A percentile compares a stretch with the other conserved stretches of the same genome.
phyloP scores from a whole-genome alignment of 768 basidiomycete genomes.

The Leccinum longicurvipes region DNA sequence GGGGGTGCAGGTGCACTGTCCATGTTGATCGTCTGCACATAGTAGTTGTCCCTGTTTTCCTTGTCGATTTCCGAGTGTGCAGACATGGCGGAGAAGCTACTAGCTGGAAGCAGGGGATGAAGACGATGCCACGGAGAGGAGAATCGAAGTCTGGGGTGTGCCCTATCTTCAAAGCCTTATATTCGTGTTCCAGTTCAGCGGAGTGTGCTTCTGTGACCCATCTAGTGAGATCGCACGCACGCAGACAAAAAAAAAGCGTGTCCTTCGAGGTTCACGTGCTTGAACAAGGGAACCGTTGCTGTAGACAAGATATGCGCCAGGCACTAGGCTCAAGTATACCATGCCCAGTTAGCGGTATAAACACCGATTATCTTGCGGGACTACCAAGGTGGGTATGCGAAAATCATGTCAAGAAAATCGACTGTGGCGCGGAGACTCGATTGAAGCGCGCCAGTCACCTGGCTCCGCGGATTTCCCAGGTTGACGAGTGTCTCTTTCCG shows the following conservation, averaged over 20 bases:
- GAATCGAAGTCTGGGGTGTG: background rate
- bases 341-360: conserved; percentile 13
- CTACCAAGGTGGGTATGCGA: background rate
- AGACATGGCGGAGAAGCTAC: conserved; percentile 16
- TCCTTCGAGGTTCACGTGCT: conserved; percentile 9
- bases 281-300: conserved; percentile 1
- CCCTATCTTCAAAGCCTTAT: conserved; percentile 14
- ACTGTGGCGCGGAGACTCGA: background rate
- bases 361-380: conserved; percentile 11
- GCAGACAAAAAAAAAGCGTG: background rate
- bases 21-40: conserved; percentile 26
- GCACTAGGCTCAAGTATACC: conserved; percentile 4
- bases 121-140: conserved; percentile 1
- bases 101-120: background rate
- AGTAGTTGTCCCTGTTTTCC: conserved; percentile 24
- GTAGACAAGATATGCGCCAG: conserved; percentile 2
- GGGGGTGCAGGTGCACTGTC: conserved; percentile 10
- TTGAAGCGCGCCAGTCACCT: background rate
- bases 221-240: conserved; percentile 2
- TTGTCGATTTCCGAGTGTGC: conserved; percentile 19
- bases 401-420: conserved; percentile 3
- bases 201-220: background rate
- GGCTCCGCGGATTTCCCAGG: background rate
- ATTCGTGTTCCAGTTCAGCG: background rate
- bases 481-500: background rate